These are phyloP conservation scores for Hirsutella rhossiliensis DNA, from an alignment of 2,329 filamentous ascomycete genomes.

Conservation along the genomic window DNA sequence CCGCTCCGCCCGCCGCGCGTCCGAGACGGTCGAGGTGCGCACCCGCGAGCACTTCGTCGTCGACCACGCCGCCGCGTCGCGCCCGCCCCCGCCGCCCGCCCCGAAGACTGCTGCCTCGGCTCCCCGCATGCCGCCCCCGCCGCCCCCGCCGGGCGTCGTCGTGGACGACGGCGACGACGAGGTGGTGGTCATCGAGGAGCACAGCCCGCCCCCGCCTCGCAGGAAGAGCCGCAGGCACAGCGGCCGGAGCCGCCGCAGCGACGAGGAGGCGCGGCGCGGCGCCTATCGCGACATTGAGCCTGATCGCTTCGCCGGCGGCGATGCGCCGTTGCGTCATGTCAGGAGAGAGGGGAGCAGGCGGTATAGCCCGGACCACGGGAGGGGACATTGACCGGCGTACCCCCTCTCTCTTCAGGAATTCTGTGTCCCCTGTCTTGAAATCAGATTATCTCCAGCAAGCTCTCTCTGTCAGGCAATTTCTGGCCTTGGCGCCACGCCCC, in stretches of 20 bases:
- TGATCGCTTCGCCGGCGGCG: neutral
- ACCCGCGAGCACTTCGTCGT: constrained; percentile 9
- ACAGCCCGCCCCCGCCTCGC: constrained; percentile 9
- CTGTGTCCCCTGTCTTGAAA: too few species aligned
- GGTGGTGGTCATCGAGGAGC: constrained; percentile 24
- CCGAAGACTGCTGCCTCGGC: too few species aligned
- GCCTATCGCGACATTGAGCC: neutral
- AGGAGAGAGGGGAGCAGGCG: constrained; percentile 9
- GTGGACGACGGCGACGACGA: constrained; percentile 24
- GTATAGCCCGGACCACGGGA: constrained; percentile 4
- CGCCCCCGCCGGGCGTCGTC: constrained; percentile 3
- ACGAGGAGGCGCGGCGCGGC: neutral
- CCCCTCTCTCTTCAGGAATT: neutral
- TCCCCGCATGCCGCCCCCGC: constrained; percentile 8
- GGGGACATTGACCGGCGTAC: neutral
- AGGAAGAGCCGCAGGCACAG: constrained; percentile 10
- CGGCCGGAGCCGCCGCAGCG: neutral
- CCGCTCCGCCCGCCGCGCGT: constrained; percentile 7
- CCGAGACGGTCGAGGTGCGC: constrained; percentile 17
- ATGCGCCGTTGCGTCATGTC: neutral
- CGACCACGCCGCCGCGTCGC: neutral
- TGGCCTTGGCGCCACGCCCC: neutral
- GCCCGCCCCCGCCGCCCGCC: constrained; percentile 13
- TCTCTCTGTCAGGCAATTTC: neutral
- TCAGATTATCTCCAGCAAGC: neutral